These are phyloP conservation scores for Lasiosphaeria miniovina DNA, from an alignment of 495 filamentous ascomycete genomes.

Conservation along the genomic window DNA sequence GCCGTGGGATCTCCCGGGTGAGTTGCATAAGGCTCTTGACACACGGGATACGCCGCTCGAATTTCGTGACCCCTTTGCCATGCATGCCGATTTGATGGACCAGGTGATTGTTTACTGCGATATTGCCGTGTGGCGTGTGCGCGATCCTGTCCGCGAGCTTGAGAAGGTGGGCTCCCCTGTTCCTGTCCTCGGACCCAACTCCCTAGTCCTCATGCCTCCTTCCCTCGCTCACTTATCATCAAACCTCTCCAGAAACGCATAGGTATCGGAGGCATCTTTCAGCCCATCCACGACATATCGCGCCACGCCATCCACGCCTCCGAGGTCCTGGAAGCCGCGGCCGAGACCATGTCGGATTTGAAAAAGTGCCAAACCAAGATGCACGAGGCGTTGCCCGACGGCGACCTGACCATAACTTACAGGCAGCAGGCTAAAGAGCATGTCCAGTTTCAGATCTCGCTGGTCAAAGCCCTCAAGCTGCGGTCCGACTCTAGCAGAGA, in stretches of 20 bases:
- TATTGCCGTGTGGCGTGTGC: conserved; percentile 23
- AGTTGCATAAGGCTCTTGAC: conserved; percentile 4
- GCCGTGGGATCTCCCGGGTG: conserved; percentile 10
- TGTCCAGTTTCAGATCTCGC: conserved; percentile 20
- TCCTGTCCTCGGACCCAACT: not conserved
- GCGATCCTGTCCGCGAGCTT: conserved; percentile 21
- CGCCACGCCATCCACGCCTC: conserved; percentile 22
- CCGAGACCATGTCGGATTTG: conserved; percentile 19
- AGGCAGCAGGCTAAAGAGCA: conserved; percentile 19
- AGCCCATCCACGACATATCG: conserved; percentile 20
- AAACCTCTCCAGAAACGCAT: conserved; percentile 10
- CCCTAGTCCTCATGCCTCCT: not conserved
- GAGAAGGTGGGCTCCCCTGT: conserved; percentile 16
- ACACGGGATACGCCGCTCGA: conserved; percentile 2
- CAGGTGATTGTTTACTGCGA: conserved; percentile 18
- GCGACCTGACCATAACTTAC: conserved; percentile 15
- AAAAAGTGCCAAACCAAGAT: conserved; percentile 7
- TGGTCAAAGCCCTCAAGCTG: conserved; percentile 20
- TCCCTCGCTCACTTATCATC: not conserved
- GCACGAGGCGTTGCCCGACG: conserved; percentile 3
- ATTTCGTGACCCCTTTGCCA: conserved; percentile 20
- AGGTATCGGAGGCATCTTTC: conserved; percentile 17
- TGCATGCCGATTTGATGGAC: conserved; percentile 24
- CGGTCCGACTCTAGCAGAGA: conserved; percentile 21
- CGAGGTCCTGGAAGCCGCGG: conserved; percentile 19